Percentiles rank a stretch among this genome's conserved stretches.
phyloP scores from a whole-genome alignment of 202 grass and related monocot species.

The Setaria viridis region DNA sequence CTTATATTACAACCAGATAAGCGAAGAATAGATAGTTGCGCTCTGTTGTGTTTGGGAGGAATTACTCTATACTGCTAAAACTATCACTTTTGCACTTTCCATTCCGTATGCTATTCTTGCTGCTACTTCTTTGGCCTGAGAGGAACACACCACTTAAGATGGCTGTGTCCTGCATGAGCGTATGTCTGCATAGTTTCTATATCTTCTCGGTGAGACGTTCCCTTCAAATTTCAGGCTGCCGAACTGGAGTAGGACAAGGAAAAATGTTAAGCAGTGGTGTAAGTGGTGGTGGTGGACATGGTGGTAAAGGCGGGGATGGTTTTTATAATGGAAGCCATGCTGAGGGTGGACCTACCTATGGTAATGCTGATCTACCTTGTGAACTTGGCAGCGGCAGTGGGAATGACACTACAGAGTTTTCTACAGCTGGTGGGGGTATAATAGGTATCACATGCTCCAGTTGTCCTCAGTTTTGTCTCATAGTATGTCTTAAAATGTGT shows the following conservation, averaged over 20 bases:
- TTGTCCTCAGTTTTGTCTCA: neutral
- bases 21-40: conserved; percentile 6
- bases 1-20: neutral
- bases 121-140: conserved; percentile 15
- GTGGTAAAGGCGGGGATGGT: conserved; percentile 89
- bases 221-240: conserved; percentile 72
- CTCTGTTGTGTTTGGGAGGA: neutral
- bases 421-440: conserved; percentile 94
- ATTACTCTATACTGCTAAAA: neutral
- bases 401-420: conserved; percentile 68
- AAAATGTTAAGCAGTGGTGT: conserved; percentile 62
- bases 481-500: conserved; percentile 6
- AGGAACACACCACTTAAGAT: neutral
- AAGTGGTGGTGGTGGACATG: conserved; percentile 92
- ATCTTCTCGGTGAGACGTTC: conserved; percentile 8
- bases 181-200: neutral
- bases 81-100: neutral
- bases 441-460: conserved; percentile 69
- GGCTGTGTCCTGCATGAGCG: neutral
- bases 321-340: conserved; percentile 41
- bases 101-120: neutral
- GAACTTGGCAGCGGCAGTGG: conserved; percentile 99
- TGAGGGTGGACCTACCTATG: conserved; percentile 82
- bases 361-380: conserved; percentile 89
- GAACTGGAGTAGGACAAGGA: conserved; percentile 87